Conservation (phyloP, 1,284 basidiomycete species). For the Naganishia albida region DNA sequence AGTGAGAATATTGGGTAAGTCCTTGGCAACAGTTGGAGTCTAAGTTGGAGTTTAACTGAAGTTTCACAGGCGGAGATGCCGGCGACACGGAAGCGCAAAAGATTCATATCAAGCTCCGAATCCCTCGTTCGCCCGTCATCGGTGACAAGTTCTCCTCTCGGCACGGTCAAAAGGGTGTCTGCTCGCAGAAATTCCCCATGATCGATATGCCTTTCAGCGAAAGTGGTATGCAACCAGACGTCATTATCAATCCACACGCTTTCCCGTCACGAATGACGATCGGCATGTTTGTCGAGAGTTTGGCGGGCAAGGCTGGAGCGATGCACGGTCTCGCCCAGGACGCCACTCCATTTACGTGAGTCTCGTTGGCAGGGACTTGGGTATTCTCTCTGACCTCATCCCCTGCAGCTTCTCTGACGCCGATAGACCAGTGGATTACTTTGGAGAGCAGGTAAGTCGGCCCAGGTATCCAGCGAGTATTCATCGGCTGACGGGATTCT, state of each 20-base stretch:
- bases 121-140: conserved; percentile 93
- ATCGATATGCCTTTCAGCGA: conserved; percentile 99
- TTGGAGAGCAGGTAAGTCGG: conserved; percentile 65
- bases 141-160: conserved; percentile 99
- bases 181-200: conserved; percentile 97
- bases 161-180: conserved; percentile 99
- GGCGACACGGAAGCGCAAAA: conserved; percentile 89
- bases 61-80: conserved; percentile 69
- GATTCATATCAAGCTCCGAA: conserved; percentile 88
- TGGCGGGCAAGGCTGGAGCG: conserved; percentile 97
- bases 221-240: conserved; percentile 97
- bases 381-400: conserved; percentile 2
- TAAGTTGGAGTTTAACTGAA: conserved; percentile 1
- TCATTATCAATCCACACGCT: conserved; percentile 99
- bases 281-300: conserved; percentile 98
- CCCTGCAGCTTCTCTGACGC: conserved; percentile 85
- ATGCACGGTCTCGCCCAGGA: conserved; percentile 99
- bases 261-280: conserved; percentile 99
- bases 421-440: conserved; percentile 94
- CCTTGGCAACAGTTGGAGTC: not conserved
- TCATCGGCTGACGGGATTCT: not conserved
- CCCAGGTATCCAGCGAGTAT: not conserved
- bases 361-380: conserved; percentile 22
- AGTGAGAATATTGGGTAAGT: conserved; percentile 82
- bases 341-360: conserved; percentile 93